Evolutionary conservation across 495 filamentous ascomycete genomes (phyloP).

Genomic region (Lasiosphaeria ovina): DNA sequence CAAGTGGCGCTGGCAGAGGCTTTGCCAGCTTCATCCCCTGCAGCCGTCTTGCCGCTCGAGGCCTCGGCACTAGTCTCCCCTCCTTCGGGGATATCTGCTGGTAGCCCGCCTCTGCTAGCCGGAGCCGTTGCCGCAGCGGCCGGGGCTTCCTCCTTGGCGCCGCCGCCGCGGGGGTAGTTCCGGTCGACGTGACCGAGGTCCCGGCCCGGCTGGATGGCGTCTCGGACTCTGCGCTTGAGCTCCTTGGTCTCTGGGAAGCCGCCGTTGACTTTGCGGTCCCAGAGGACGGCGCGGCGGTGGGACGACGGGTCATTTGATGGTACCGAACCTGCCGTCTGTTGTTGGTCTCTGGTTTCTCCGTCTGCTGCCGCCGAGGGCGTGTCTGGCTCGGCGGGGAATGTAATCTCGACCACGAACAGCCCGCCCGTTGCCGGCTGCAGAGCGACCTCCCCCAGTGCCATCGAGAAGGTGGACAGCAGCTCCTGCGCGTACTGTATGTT

Average conservation of each 20-base stretch:
- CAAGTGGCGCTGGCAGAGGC: no score
- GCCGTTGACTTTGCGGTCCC: constrained; percentile 85
- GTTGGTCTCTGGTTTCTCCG: not conserved
- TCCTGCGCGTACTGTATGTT: constrained; percentile 86
- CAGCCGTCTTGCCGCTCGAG: no score
- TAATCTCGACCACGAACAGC: constrained; percentile 70
- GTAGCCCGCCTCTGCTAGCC: no score
- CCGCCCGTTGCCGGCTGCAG: constrained; percentile 84
- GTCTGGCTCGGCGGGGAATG: constrained; percentile 19
- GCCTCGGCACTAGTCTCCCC: no score
- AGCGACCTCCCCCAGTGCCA: constrained; percentile 83
- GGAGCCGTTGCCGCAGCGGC: no score
- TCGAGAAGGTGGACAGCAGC: constrained; percentile 92
- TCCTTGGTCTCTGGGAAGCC: constrained; percentile 92
- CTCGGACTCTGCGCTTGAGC: constrained; percentile 83
- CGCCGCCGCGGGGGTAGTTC: constrained; percentile 25
- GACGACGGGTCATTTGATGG: constrained; percentile 7
- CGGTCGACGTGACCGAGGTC: constrained; percentile 82
- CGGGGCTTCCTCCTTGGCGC: not conserved
- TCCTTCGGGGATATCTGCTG: no score
- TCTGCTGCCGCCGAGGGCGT: not conserved
- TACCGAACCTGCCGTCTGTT: constrained; percentile 12
- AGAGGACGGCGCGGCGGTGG: constrained; percentile 50
- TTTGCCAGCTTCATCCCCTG: no score
- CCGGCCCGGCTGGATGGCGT: constrained; percentile 73